A percentile compares a stretch with the other conserved stretches of the same genome.
Evolutionary conservation across 2,329 filamentous ascomycete species (phyloP).

Genomic region (Hymenoscyphus scutula): DNA sequence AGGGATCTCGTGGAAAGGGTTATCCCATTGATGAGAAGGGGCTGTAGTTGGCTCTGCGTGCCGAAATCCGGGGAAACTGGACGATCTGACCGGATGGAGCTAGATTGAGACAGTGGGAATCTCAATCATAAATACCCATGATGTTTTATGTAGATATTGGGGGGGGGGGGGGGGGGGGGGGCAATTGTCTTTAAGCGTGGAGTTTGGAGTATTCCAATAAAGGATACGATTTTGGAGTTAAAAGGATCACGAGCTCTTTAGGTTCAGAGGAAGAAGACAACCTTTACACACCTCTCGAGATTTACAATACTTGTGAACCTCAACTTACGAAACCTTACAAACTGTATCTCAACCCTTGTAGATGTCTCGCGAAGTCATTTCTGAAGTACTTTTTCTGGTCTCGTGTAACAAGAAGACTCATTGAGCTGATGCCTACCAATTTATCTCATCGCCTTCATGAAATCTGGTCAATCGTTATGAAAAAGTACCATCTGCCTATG

Average conservation of each 20-base stretch:
- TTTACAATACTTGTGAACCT: too few species aligned
- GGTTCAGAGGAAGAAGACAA: not conserved
- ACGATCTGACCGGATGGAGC: slow-evolving; percentile 13
- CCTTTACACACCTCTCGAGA: too few species aligned
- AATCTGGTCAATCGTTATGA: too few species aligned
- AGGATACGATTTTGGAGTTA: not conserved
- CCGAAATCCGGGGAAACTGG: slow-evolving; percentile 18
- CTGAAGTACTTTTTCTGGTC: too few species aligned
- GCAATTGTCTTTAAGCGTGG: not conserved
- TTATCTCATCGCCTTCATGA: too few species aligned
- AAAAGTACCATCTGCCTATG: too few species aligned
- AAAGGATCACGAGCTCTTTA: not conserved
- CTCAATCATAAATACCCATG: slow-evolving; percentile 1
- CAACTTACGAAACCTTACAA: too few species aligned
- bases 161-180: not conserved
- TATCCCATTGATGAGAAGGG: slow-evolving; percentile 37
- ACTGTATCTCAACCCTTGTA: too few species aligned
- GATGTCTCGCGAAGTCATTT: too few species aligned
- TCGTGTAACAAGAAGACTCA: too few species aligned
- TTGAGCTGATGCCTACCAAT: too few species aligned
- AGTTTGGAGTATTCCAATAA: slow-evolving; percentile 3
- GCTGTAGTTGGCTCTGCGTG: slow-evolving; percentile 38
- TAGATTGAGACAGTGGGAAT: slow-evolving; percentile 7
- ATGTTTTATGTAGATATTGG: not conserved
- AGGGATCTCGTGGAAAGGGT: slow-evolving; percentile 35